These are phyloP conservation scores for Aspergillus melleus DNA, from an alignment of 2,329 filamentous ascomycete species.

Conservation along the genomic window DNA sequence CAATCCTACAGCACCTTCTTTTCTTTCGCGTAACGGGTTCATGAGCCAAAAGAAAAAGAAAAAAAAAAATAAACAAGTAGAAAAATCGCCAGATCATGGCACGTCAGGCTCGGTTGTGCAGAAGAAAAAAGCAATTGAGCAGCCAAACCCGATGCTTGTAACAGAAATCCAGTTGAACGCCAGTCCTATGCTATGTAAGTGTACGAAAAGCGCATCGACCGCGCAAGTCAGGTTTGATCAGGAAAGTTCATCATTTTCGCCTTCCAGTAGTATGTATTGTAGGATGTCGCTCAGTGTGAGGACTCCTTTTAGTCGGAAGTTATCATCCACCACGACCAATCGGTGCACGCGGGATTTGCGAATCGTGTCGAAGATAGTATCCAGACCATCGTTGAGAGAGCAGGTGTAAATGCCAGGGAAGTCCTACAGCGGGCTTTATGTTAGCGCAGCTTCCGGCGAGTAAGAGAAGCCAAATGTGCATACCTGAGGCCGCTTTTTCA, in stretches of 20 bases:
- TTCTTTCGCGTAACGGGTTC: conserved; percentile 24
- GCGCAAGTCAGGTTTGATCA: conserved; percentile 11
- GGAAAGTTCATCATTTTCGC: conserved; percentile 61
- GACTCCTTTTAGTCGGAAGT: conserved; percentile 80
- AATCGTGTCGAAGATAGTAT: conserved; percentile 95
- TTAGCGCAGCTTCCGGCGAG: conserved; percentile 9
- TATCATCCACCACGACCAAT: conserved; percentile 88
- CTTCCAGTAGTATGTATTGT: conserved; percentile 85
- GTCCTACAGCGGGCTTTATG: conserved; percentile 53
- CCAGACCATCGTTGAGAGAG: conserved; percentile 83
- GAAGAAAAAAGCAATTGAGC: neutral
- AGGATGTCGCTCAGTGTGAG: conserved; percentile 95
- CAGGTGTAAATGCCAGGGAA: conserved; percentile 98
- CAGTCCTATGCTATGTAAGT: conserved; percentile 35
- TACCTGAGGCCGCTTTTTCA: conserved; percentile 79
- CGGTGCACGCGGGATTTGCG: conserved; percentile 92
- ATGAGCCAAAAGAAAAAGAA: conserved; percentile 8
- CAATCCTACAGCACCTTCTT: conserved; percentile 31
- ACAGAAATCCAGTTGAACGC: conserved; percentile 25
- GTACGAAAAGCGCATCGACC: conserved; percentile 15
- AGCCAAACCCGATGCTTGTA: conserved; percentile 2
- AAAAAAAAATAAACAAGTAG: neutral
- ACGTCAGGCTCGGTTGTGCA: neutral
- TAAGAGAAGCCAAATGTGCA: conserved; percentile 19
- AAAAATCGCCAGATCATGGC: neutral